A percentile compares a stretch with the other conserved stretches of the same genome.
phyloP scores from a whole-genome alignment of 2,329 filamentous ascomycete species.

The Colletotrichum abscissum region DNA sequence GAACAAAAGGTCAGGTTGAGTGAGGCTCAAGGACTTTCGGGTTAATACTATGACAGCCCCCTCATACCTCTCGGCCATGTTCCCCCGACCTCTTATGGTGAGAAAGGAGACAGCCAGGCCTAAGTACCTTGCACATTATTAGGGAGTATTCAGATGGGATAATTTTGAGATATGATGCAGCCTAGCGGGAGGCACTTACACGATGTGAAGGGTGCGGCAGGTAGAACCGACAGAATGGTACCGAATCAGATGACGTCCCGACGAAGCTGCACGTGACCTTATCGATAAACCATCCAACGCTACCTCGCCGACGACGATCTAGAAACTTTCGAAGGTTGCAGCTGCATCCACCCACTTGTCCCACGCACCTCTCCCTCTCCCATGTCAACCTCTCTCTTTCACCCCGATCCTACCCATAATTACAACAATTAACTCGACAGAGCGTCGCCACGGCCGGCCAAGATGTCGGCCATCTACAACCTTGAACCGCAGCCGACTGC shows the following conservation, averaged over 20 bases:
- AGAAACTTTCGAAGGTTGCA: constrained; percentile 10
- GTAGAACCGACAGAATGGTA: background rate
- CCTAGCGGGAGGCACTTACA: background rate
- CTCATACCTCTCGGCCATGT: background rate
- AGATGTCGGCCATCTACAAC: constrained; percentile 92
- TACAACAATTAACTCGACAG: background rate
- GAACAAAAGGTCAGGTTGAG: no score
- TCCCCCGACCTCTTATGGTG: background rate
- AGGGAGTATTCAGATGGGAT: no score
- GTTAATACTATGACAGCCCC: no score
- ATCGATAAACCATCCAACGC: constrained; percentile 28
- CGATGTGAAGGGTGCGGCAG: background rate
- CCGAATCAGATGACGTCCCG: background rate
- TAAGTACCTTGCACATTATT: background rate
- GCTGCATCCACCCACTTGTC: background rate
- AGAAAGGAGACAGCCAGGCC: background rate
- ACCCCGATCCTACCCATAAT: background rate
- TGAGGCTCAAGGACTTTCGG: no score
- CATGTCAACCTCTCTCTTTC: background rate
- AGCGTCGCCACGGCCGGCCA: constrained; percentile 1
- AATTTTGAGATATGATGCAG: background rate
- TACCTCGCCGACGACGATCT: background rate
- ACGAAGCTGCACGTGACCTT: constrained; percentile 24
- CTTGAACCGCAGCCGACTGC: constrained; percentile 95
- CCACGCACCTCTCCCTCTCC: background rate